These are phyloP conservation scores for Nemophila menziesii DNA, from an alignment of 257 asterid species.

Conservation along the genomic window DNA sequence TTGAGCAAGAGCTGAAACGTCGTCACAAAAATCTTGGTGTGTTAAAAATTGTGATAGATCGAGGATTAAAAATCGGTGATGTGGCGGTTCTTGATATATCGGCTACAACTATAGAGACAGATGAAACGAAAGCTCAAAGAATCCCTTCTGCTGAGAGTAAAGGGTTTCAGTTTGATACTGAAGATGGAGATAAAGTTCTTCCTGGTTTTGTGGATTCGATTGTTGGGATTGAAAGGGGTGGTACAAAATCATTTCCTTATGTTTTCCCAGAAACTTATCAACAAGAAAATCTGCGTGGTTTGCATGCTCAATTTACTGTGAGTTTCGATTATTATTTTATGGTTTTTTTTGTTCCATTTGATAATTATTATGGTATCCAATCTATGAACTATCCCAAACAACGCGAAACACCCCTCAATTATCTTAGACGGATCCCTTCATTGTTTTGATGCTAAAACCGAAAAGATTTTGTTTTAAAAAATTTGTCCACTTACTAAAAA, in stretches of 20 bases:
- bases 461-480: no score
- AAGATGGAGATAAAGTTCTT: slow-evolving; percentile 77
- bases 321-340: slow-evolving; percentile 14
- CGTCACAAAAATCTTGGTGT: slow-evolving; percentile 81
- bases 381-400: no score
- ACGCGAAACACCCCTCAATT: no score
- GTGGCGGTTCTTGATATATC: slow-evolving; percentile 89
- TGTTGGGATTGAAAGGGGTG: slow-evolving; percentile 60
- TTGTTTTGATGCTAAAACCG: no score
- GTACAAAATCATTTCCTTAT: slow-evolving; percentile 63
- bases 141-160: slow-evolving; percentile 97
- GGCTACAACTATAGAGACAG: slow-evolving; percentile 67
- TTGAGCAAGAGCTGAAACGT: slow-evolving; percentile 60
- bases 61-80: slow-evolving; percentile 94
- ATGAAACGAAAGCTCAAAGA: slow-evolving; percentile 44
- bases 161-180: slow-evolving; percentile 94
- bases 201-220: slow-evolving; percentile 66
- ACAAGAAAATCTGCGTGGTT: slow-evolving; percentile 88
- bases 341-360: no score
- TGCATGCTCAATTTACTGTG: slow-evolving; percentile 74
- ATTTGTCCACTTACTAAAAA: no score
- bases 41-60: slow-evolving; percentile 58
- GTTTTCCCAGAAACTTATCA: slow-evolving; percentile 87
- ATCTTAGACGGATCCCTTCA: no score
- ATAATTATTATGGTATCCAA: no score